Evolutionary conservation across 306 rosid species (phyloP).

Genomic region (Rubus parviflorus): DNA sequence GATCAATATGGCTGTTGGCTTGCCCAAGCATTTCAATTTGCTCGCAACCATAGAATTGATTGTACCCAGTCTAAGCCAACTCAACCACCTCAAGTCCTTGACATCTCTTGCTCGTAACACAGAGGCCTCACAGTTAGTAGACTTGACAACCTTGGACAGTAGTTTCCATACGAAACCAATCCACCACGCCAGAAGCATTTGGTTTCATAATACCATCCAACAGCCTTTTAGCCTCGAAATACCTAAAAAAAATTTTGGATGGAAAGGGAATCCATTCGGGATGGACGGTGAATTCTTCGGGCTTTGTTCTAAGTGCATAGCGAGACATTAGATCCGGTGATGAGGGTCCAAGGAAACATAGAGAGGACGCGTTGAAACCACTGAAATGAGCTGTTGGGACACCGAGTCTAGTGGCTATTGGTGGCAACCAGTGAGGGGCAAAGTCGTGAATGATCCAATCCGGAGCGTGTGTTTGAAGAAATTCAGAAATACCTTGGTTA

Average conservation of each 20-base stretch:
- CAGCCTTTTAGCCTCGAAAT: background rate
- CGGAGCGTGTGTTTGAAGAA: background rate
- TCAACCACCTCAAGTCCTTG: conserved; percentile 8
- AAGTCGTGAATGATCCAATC: conserved; percentile 6
- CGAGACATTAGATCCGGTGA: background rate
- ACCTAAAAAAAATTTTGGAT: background rate
- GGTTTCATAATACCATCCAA: background rate
- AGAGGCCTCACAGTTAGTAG: conserved; percentile 28
- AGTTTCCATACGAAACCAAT: background rate
- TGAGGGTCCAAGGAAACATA: background rate
- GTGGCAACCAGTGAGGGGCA: background rate
- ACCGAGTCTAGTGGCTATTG: background rate
- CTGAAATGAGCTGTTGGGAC: background rate
- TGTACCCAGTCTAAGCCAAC: conserved; percentile 1
- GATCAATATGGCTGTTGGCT: background rate
- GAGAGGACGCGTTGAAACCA: background rate
- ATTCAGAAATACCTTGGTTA: background rate
- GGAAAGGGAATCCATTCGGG: background rate
- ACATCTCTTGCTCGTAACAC: conserved; percentile 11
- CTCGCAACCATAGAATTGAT: background rate
- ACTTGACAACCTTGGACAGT: background rate
- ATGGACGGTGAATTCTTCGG: background rate
- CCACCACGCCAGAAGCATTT: background rate
- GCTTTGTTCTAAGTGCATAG: background rate
- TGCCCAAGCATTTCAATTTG: background rate